Evolutionary conservation across 139 green algal species (phyloP).

Genomic region (Volvox reticuliferus): DNA sequence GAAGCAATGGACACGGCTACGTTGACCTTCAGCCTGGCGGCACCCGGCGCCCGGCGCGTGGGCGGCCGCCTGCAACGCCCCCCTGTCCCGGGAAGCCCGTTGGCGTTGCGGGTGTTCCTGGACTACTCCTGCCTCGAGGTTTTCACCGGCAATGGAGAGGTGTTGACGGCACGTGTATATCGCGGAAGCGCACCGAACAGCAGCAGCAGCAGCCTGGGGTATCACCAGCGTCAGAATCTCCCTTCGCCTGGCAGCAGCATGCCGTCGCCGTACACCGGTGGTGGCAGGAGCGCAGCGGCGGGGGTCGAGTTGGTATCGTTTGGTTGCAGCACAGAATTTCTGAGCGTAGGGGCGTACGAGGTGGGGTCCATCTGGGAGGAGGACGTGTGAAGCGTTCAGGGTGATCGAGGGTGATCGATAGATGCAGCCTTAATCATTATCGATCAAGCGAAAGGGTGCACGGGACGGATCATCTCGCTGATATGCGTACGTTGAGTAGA

Average conservation of each 20-base stretch:
- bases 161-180: slow-evolving; percentile 85
- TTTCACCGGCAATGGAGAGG: slow-evolving; percentile 67
- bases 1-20: slow-evolving; percentile 72
- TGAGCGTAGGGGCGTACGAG: slow-evolving; percentile 25
- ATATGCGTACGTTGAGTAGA: too few relatives aligned
- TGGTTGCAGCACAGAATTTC: slow-evolving; percentile 19
- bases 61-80: slow-evolving; percentile 69
- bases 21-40: slow-evolving; percentile 70
- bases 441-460: too few relatives aligned
- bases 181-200: slow-evolving; percentile 57
- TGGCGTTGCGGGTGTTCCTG: slow-evolving; percentile 82
- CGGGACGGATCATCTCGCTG: too few relatives aligned
- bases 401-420: not conserved
- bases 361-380: slow-evolving; percentile 30
- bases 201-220: not conserved
- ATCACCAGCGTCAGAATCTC: not conserved
- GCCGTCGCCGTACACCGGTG: not conserved
- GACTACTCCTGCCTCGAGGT: slow-evolving; percentile 86
- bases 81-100: slow-evolving; percentile 47
- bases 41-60: slow-evolving; percentile 63
- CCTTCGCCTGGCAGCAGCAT: not conserved
- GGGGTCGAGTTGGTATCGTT: slow-evolving; percentile 45
- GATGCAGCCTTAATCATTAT: too few relatives aligned
- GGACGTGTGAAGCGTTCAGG: not conserved
- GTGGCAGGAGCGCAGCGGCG: not conserved